Evolutionary conservation across 2,329 filamentous ascomycete species (phyloP), one percentile per base, ranked within the genome.

Genomic region (Neoscytalidium dimidiatum): DNA sequence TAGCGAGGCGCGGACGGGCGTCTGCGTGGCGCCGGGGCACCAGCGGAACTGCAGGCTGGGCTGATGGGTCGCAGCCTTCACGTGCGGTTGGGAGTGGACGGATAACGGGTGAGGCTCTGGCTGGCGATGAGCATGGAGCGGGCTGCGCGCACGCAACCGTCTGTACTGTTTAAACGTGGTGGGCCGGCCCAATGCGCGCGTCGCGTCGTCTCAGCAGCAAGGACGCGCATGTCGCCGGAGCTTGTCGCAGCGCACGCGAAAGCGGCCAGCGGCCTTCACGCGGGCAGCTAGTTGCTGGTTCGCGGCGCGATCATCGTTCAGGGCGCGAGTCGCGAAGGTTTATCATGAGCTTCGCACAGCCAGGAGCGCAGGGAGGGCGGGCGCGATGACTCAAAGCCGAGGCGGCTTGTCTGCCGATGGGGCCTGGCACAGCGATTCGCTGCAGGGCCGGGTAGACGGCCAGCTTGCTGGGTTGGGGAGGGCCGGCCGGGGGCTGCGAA

Each of bases 241-340:
- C 35, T 33, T 5, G 31, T 11, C 11, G 31, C 31, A 5, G 46
- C 46, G 23, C 44, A 28, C 48, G 48, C 46, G 46, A 14, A 49
- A 23, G 21, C 28, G 48, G 13, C 28, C 48, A 28, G 38, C 17
- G 38, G 38, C 38, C 44, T 56, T 31, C 51, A 56, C 51, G 51
- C 51, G 51, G 51, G 51, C 51, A 38, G 51, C 51, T 56, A 56
- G 51, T 31, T 56, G 51, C 51, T 56, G 51, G 29, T 35, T 38
- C 14, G 31, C 31, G 51, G 29, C 51, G 51, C 31, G 51, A 56
- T 56, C 53, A 14, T 2, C 53, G 35, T 33, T 31, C 23, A 33
- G 19, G 21, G 35, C 21, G 38, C 56, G 56, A 60, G 17, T 60
- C 56, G 56, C 56, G 35, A 60, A 41, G 46, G 56, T 46, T 60